Evolutionary conservation across 805 yeast species (phyloP), one percentile per base, ranked within the genome.

Genomic region (Candida coquimbonensis): DNA sequence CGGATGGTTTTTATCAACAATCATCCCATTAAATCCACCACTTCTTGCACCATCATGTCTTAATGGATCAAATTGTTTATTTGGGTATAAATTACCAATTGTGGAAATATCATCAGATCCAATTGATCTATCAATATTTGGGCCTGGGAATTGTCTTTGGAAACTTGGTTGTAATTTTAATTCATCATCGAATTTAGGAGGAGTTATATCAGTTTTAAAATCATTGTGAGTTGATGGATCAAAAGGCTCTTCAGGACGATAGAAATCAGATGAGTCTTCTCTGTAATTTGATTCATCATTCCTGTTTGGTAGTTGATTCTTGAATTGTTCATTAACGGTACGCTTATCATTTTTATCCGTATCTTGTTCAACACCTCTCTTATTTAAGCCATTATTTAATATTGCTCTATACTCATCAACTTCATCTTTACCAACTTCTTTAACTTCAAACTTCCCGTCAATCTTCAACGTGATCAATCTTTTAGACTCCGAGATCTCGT

Each of bases 31-130:
- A 27, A 33, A 38, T 3, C 36, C 39, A 6, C 25, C 38, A 6
- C 36, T 25, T 26, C 42, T 45, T 8, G 29, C 12, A 27, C 36
- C 39, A 6, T 25, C 38, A 4, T 38, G 29, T 26, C 42, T 45
- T 7, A 60, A 51, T 4, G 79, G 79, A 51, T 74, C 79, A 5
- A 53, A 68, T 1, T 78, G 76, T 46, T 60, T 61, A 50, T 53
- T 50, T 4, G 82, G 82, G 43, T 72, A 56, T 44, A 62, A 57
- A n/a, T 27, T 73, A 64, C 29, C 74, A 64, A 42, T 69, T 53
- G 83, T 83, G 48, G 73, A 66, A 38, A 77, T 60, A 55, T 80
- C 85, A 12, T 67, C 56, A 31, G 70, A 73, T 0, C 84, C 85
- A 35, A 75, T 67, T 0, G 68, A 44, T 6, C 29, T 27, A 27